Evolutionary conservation across 495 filamentous ascomycete species (phyloP).

Genomic region (Annulohypoxylon moriforme): DNA sequence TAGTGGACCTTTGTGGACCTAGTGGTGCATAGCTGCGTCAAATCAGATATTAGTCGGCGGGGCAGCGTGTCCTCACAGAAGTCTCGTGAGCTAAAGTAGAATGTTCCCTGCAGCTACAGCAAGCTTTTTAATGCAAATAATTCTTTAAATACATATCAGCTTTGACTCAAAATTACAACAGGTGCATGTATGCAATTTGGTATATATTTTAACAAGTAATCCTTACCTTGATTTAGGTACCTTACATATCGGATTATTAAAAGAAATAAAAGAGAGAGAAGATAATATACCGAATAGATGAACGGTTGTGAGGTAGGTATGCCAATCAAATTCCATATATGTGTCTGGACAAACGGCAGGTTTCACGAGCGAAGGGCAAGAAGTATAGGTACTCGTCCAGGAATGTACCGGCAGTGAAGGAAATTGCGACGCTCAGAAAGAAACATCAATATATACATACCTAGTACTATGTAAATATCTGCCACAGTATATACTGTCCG

Average conservation of each 20-base stretch:
- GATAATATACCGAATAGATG: background rate
- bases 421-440: background rate
- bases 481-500: background rate
- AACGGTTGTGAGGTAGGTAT: background rate
- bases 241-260: background rate
- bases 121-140: background rate
- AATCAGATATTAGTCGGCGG: conserved; percentile 39
- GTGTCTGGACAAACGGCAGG: background rate
- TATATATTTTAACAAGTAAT: background rate
- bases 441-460: background rate
- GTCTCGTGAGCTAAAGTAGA: conserved; percentile 35
- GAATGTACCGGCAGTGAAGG: background rate
- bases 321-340: background rate
- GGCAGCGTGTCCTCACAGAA: conserved; percentile 18
- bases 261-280: background rate
- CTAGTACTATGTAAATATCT: no score
- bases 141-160: background rate
- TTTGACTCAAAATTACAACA: background rate
- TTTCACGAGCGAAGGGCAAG: background rate
- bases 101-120: background rate
- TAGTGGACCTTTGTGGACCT: conserved; percentile 3
- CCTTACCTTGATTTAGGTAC: background rate
- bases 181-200: background rate
- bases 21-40: conserved; percentile 32
- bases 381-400: background rate